Evolutionary conservation across 1,139 yeast genomes (phyloP), one percentile per base, ranked within the genome.

Genomic region (Blastobotrys capitulatus): DNA sequence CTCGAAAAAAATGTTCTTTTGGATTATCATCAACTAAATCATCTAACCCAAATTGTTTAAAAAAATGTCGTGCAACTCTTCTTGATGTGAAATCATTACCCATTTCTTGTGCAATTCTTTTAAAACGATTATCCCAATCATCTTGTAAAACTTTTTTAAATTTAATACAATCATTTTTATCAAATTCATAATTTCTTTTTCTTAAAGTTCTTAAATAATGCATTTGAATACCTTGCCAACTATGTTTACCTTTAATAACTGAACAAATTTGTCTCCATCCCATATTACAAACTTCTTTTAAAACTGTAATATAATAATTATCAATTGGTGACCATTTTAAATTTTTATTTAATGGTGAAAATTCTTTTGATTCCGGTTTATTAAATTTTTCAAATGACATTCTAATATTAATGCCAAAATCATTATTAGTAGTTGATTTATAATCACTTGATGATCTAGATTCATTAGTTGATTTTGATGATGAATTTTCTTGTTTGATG

Each of bases 161-260:
- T 46, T 60, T 62, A 2, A 56, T 48, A 41, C 60, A 65, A 60
- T 72, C 72, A 18, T 57, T 60, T 25, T 60, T 52, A 2, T 70
- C 60, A 63, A 72, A 63, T 36, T 58, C 57, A 18, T 60, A 68
- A 47, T 64, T 62, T 38, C 74, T 57, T 10, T 65, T 60, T 51
- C 69, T 68, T 50, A 71, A 67, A 27, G 65, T 59, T 8, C 76
- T 64, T 43, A 72, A 60, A 54, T 73, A 73, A 47, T 75, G 57
- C 75, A 71, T 71, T 57, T 72, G 76, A 38, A 71, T 67, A 1
- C 74, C 73, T 56, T 70, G 74, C 73, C 75, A 69, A 12, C 73
- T 57, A 54, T 72, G 74, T 44, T 65, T 57, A 22, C 60, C 52
- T 13, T 66, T 62, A 26, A 72, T 57, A 32, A 63, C 57, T 36